Evolutionary conservation across 2,329 filamentous ascomycete genomes (phyloP), one percentile per base, ranked within the genome.

Genomic region (Chrysoporthe cubensis): DNA sequence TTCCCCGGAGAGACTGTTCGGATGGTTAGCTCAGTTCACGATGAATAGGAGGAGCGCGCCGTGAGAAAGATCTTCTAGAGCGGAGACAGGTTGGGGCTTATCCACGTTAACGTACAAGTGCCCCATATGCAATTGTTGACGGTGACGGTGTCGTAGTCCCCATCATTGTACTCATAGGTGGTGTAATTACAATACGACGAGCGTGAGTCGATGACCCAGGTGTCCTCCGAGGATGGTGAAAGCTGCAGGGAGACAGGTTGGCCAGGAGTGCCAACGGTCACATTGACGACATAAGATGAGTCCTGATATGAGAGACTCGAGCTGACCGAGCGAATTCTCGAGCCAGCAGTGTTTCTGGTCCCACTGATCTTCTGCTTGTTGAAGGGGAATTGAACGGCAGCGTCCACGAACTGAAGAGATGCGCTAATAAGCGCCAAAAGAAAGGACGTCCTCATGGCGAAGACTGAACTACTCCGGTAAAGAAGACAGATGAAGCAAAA

Each of bases 181-280:
- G 57, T 66, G 61, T 66, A 58, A 50, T 5, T 57, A 66, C 71
- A 72, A 62, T 26, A 67, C 1, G 3, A 0, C 4, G 68, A 69
- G 26, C 69, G 65, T 7, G 71, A 65, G 59, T 75, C 73, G 18
- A 71, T 69, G 16, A 78, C 72, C 76, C 76, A 78, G 2, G 76
- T 75, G 46, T 74, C 67, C 14, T 71, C 63, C 3, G 68, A 37
- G 0, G 72, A 73, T 1, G 74, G 66, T 37, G 75, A 72, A 42
- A 77, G 69, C 34, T 73, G 50, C 44, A 78, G 68, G 37, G 73
- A 70, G 8, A 78, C 26, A 7, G 71, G 62, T 68, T 78, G 76
- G 7, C 70, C 66, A 18, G 76, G 76, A 3, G 75, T 73, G 62
- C 75, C 73, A 58, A 78, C 70, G 4, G 71, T 66, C 60, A 68